phyloP scores from a whole-genome alignment of 164 flowering plant species.

The Annona cherimola region DNA sequence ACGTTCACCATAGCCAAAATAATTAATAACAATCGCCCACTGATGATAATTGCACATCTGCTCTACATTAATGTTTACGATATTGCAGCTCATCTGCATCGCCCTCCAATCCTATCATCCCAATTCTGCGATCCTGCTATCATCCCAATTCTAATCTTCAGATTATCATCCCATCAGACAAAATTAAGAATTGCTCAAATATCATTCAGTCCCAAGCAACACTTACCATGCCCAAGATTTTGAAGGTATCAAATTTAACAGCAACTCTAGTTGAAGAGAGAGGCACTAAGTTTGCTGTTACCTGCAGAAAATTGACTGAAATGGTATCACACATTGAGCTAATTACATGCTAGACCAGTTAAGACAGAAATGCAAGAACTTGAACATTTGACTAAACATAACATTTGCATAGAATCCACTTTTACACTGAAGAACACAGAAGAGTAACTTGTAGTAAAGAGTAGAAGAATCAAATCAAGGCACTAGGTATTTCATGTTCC shows the following conservation, averaged over 20 bases:
- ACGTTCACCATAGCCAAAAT: background rate
- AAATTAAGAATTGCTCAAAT: background rate
- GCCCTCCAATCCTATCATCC: background rate
- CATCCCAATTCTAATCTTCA: background rate
- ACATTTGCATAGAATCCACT: background rate
- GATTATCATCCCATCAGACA: background rate
- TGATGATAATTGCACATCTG: background rate
- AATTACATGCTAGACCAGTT: background rate
- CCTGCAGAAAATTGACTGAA: constrained; percentile 44
- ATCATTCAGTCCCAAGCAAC: background rate
- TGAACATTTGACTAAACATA: background rate
- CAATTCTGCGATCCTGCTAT: background rate
- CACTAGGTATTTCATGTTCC: background rate
- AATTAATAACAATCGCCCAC: background rate
- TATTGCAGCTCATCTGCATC: background rate
- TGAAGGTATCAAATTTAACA: constrained; percentile 83
- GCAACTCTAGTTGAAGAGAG: constrained; percentile 74
- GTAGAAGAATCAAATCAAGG: background rate
- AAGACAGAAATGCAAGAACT: background rate
- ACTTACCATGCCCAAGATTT: constrained; percentile 74
- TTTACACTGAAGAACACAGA: background rate
- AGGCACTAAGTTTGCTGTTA: constrained; percentile 85
- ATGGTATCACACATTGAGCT: background rate
- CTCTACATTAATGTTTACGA: background rate
- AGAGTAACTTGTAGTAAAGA: background rate